Evolutionary conservation across 2,329 filamentous ascomycete genomes (phyloP).

Genomic region (Diaporthe nobilis): DNA sequence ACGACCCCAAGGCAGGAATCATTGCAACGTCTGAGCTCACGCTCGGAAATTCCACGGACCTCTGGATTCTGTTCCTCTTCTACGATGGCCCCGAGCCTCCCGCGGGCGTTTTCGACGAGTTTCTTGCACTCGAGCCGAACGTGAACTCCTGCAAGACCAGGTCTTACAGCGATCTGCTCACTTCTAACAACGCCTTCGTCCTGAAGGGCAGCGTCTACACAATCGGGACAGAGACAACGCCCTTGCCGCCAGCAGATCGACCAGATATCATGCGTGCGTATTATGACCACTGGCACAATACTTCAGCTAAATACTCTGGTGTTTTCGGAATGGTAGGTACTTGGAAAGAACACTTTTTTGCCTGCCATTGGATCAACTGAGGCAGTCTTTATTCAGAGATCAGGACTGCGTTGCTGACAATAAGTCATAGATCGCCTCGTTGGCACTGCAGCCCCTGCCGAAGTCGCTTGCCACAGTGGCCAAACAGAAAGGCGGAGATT

Average conservation of each 20-base stretch:
- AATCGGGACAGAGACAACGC: conserved; percentile 47
- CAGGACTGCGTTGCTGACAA: neutral
- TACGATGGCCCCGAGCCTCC: conserved; percentile 71
- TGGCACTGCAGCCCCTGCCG: conserved; percentile 51
- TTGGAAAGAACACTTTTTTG: neutral
- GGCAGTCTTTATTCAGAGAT: neutral
- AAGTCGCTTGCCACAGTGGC: conserved; percentile 52
- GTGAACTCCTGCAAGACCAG: conserved; percentile 52
- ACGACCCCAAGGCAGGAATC: conserved; percentile 71
- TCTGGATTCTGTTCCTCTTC: conserved; percentile 74
- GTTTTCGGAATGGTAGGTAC: conserved; percentile 9
- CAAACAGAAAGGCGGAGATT: conserved; percentile 52
- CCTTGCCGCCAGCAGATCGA: conserved; percentile 41
- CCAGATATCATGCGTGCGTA: conserved; percentile 41
- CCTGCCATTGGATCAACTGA: conserved; percentile 33
- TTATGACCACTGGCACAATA: conserved; percentile 45
- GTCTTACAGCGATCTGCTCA: conserved; percentile 48
- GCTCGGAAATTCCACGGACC: conserved; percentile 59
- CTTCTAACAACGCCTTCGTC: conserved; percentile 44
- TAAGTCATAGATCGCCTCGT: conserved; percentile 41
- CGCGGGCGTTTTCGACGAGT: conserved; percentile 67
- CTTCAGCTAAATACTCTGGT: conserved; percentile 21
- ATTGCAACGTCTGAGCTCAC: conserved; percentile 69
- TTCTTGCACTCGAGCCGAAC: conserved; percentile 61
- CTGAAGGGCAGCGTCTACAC: conserved; percentile 44